These are phyloP conservation scores for Elsinoe ampelina DNA, from an alignment of 2,329 filamentous ascomycete genomes.

Conservation along the genomic window DNA sequence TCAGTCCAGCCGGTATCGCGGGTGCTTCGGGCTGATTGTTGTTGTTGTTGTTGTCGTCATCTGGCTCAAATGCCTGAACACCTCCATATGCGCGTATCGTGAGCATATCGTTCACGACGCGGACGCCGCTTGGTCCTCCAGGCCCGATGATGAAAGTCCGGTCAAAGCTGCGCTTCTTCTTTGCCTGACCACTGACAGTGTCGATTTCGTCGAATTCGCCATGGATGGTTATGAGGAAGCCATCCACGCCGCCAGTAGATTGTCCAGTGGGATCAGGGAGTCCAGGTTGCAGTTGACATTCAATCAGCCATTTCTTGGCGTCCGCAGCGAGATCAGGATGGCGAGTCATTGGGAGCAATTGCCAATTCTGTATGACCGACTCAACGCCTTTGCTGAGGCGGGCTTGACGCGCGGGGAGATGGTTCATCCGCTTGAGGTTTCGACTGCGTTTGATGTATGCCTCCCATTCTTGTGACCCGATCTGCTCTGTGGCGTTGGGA, in stretches of 20 bases:
- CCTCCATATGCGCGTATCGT: constrained; percentile 60
- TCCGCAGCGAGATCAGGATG: constrained; percentile 63
- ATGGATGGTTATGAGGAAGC: constrained; percentile 69
- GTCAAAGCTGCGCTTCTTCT: constrained; percentile 62
- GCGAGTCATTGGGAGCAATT: constrained; percentile 58
- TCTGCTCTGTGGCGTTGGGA: constrained; percentile 26
- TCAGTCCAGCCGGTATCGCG: constrained; percentile 21
- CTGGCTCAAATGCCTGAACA: constrained; percentile 41
- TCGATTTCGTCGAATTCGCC: constrained; percentile 75
- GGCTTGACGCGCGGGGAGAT: constrained; percentile 51
- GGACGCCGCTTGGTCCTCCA: constrained; percentile 55
- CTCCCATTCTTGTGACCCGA: constrained; percentile 53
- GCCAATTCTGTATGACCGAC: constrained; percentile 60
- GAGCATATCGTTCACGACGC: constrained; percentile 73
- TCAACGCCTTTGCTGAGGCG: constrained; percentile 57
- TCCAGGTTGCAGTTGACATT: constrained; percentile 65
- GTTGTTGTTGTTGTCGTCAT: constrained; percentile 30
- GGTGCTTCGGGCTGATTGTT: constrained; percentile 21
- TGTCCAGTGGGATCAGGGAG: constrained; percentile 60
- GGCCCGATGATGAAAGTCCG: constrained; percentile 72
- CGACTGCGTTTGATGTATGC: constrained; percentile 68
- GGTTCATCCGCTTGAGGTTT: constrained; percentile 63
- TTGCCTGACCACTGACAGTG: constrained; percentile 43
- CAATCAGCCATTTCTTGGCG: constrained; percentile 67
- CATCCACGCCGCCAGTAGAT: constrained; percentile 59